Conservation (phyloP, 2,329 filamentous ascomycete species). For the Stagonosporopsis cucurbitacearum region DNA sequence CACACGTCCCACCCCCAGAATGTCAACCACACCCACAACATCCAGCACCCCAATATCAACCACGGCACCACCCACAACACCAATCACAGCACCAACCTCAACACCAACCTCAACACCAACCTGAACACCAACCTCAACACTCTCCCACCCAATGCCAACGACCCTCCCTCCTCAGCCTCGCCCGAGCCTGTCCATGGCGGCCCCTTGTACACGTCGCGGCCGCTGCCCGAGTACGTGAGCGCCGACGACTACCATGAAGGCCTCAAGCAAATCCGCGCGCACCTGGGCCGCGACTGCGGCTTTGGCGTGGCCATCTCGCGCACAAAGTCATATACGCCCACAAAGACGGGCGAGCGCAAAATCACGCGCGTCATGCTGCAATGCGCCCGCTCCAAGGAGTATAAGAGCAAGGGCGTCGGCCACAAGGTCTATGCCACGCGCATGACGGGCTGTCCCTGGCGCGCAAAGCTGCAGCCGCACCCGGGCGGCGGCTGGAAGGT, state of each 20-base stretch:
- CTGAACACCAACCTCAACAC: too few species aligned
- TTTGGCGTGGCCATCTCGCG: constrained; percentile 22
- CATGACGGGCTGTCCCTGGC: constrained; percentile 22
- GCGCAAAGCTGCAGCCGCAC: constrained; percentile 22
- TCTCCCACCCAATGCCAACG: too few species aligned
- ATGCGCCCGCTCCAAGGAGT: constrained; percentile 22
- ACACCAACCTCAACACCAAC: too few species aligned
- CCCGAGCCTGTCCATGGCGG: constrained; percentile 2
- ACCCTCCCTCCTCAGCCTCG: constrained; percentile 14
- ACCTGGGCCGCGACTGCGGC: constrained; percentile 21
- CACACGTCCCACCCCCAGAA: too few species aligned
- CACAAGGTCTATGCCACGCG: constrained; percentile 19
- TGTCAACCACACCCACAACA: too few species aligned
- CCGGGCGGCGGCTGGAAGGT: constrained; percentile 20
- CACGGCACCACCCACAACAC: too few species aligned
- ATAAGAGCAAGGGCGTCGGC: constrained; percentile 20
- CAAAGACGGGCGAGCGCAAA: constrained; percentile 18
- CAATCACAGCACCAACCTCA: too few species aligned
- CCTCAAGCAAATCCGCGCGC: constrained; percentile 22
- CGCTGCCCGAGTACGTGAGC: constrained; percentile 17
- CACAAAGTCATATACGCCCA: constrained; percentile 21
- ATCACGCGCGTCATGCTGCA: constrained; percentile 23
- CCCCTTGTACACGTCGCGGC: constrained; percentile 12
- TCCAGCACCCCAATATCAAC: too few species aligned
- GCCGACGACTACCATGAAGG: constrained; percentile 23